A percentile compares a stretch with the other conserved stretches of the same genome.
Conservation (phyloP, 2,329 filamentous ascomycete genomes). For the Rhinocladiella mackenziei region DNA sequence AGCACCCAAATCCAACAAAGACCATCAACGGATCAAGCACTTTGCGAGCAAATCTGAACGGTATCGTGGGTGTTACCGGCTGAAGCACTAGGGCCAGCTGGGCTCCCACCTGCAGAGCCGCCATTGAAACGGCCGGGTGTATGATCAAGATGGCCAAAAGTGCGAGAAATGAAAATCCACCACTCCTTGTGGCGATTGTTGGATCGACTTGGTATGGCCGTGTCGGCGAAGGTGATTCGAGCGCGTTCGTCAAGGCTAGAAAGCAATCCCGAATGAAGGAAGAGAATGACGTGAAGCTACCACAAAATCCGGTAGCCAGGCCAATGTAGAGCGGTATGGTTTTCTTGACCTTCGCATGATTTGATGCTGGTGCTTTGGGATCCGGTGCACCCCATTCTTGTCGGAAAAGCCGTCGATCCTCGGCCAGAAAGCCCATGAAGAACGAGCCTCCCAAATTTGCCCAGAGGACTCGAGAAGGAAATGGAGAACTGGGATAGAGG, state of each 20-base stretch:
- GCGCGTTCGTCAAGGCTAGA: constrained; percentile 67
- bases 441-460: constrained; percentile 76
- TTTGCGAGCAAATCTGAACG: constrained; percentile 51
- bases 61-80: constrained; percentile 55
- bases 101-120: constrained; percentile 63
- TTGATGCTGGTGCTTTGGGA: constrained; percentile 8
- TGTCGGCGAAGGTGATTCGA: constrained; percentile 49
- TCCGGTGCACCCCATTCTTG: constrained; percentile 34
- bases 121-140: constrained; percentile 65
- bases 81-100: constrained; percentile 65
- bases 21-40: constrained; percentile 59
- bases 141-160: constrained; percentile 65
- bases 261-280: constrained; percentile 76
- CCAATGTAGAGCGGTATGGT: constrained; percentile 79
- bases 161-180: constrained; percentile 74
- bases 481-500: constrained; percentile 69
- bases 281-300: constrained; percentile 82
- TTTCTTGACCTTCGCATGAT: constrained; percentile 55
- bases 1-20: constrained; percentile 63
- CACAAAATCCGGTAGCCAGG: constrained; percentile 78
- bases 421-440: constrained; percentile 73
- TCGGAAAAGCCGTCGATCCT: constrained; percentile 69
- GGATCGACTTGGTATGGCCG: constrained; percentile 40
- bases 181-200: constrained; percentile 49
- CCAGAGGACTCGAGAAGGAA: constrained; percentile 71